A percentile compares a stretch with the other conserved stretches of the same genome.
Conservation (phyloP, 1,284 basidiomycete species). For the Ustilago hordei region DNA sequence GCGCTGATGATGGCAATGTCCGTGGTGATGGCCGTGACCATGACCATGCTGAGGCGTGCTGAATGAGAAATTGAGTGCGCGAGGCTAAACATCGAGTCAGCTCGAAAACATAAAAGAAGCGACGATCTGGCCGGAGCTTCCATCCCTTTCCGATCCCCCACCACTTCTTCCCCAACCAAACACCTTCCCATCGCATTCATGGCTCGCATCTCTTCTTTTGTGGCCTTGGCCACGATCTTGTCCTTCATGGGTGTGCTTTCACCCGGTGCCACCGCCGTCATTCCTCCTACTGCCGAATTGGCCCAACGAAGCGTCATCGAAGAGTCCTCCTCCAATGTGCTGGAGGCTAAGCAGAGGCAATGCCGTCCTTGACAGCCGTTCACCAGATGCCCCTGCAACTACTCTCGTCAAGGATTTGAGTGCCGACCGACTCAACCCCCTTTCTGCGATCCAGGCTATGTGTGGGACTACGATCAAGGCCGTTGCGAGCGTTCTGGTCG, state of each 20-base stretch:
- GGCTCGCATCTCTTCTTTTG: constrained; percentile 33
- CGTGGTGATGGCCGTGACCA: background rate
- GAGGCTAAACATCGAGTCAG: no score
- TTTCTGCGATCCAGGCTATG: background rate
- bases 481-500: background rate
- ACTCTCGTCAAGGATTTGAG: background rate
- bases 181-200: constrained; percentile 16
- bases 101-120: background rate
- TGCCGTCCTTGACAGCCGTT: background rate
- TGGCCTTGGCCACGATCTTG: constrained; percentile 15
- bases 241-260: constrained; percentile 12
- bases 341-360: constrained; percentile 2
- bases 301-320: background rate
- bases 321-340: background rate
- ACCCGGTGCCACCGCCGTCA: constrained; percentile 8
- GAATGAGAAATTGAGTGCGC: no score
- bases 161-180: background rate
- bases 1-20: background rate
- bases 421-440: background rate
- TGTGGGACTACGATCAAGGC: background rate
- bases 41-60: background rate
- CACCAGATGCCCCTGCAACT: background rate
- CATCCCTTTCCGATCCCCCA: background rate
- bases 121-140: background rate
- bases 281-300: constrained; percentile 12